Conservation (phyloP, 2,329 filamentous ascomycete genomes). For the Penicillium sp. region DNA sequence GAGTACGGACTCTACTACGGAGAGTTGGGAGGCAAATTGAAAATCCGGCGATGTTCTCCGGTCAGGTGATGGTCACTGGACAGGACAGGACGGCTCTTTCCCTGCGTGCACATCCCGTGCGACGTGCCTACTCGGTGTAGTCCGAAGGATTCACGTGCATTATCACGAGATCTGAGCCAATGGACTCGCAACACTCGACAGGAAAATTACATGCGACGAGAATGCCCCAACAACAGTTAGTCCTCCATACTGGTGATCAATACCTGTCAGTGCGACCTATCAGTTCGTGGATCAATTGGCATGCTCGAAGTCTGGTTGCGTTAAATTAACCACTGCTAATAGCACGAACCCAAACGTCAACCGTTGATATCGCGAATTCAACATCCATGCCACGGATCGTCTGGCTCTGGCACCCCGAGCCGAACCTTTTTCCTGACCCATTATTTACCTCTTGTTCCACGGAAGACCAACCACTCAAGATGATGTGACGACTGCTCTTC, state of each 20-base stretch:
- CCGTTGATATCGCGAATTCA: neutral
- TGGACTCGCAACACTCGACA: too few relatives aligned
- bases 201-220: neutral
- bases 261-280: neutral
- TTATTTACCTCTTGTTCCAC: neutral
- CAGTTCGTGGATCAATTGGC: neutral
- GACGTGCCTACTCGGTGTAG: neutral
- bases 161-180: too few relatives aligned
- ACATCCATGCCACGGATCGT: neutral
- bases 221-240: too few relatives aligned
- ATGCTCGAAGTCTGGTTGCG: neutral
- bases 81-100: constrained; percentile 1
- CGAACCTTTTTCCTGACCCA: constrained; percentile 12
- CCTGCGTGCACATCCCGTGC: neutral
- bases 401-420: constrained; percentile 8
- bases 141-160: neutral
- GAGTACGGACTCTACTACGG: too few relatives aligned
- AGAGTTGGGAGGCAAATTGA: neutral
- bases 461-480: neutral
- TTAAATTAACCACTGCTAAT: too few relatives aligned
- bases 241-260: too few relatives aligned
- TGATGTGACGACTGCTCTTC: neutral
- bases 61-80: constrained; percentile 9
- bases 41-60: neutral
- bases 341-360: neutral